phyloP scores from a whole-genome alignment of 2,329 filamentous ascomycete genomes.

The Pseudogymnoascus sp. region DNA sequence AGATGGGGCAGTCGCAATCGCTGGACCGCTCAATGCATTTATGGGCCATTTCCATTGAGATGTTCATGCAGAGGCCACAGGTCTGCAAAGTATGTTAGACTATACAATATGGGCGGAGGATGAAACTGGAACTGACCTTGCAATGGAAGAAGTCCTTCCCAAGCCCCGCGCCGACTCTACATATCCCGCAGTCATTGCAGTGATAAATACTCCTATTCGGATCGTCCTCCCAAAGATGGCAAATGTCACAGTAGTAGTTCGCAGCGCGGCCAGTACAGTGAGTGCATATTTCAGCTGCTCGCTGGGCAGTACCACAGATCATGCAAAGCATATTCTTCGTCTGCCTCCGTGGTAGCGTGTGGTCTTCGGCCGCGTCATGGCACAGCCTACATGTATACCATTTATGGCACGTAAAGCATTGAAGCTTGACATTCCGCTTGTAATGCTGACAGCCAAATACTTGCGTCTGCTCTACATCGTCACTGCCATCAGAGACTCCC shows the following conservation, averaged over 20 bases:
- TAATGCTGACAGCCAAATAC: slow-evolving; percentile 84
- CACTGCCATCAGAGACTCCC: slow-evolving; percentile 27
- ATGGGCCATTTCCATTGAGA: slow-evolving; percentile 75
- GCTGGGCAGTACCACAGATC: slow-evolving; percentile 81
- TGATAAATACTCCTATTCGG: slow-evolving; percentile 89
- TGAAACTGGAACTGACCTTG: slow-evolving; percentile 55
- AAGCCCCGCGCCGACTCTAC: slow-evolving; percentile 78
- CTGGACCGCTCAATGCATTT: slow-evolving; percentile 91
- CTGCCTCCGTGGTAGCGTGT: slow-evolving; percentile 69
- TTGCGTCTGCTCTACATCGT: slow-evolving; percentile 23
- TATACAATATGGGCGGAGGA: neutral
- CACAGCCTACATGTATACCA: slow-evolving; percentile 97
- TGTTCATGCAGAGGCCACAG: slow-evolving; percentile 90
- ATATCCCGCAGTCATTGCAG: slow-evolving; percentile 93
- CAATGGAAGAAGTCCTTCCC: slow-evolving; percentile 98
- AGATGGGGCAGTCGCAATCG: slow-evolving; percentile 94
- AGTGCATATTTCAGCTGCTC: slow-evolving; percentile 68
- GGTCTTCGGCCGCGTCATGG: slow-evolving; percentile 76
- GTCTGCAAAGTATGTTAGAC: slow-evolving; percentile 43
- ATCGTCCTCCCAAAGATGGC: slow-evolving; percentile 96
- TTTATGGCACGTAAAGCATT: slow-evolving; percentile 79
- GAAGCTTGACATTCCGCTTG: slow-evolving; percentile 88
- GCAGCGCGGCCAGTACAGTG: slow-evolving; percentile 71
- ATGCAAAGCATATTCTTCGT: slow-evolving; percentile 98
- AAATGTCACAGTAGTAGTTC: slow-evolving; percentile 87